A percentile compares a stretch with the other conserved stretches of the same genome.
phyloP scores from a whole-genome alignment of 805 yeast genomes.

The baker's yeast (Saccharomyces cerevisiae) region DNA sequence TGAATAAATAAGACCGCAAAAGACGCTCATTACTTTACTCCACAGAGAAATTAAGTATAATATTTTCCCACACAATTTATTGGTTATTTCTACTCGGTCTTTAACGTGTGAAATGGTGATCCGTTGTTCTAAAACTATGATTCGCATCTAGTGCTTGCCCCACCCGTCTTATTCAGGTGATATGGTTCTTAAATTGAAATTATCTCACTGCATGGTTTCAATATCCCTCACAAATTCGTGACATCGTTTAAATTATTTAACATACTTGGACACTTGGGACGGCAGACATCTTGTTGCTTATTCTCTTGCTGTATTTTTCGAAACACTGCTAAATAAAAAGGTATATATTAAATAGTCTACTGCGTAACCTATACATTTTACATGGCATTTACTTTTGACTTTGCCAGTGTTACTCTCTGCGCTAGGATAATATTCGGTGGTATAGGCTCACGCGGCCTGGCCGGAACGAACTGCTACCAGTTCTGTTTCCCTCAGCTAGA shows the following conservation, averaged over 20 bases:
- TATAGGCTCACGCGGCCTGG: background rate
- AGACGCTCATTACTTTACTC: too few species aligned
- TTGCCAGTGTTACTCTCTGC: background rate
- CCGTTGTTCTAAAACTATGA: background rate
- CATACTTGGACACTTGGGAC: slow-evolving; percentile 86
- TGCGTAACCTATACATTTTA: background rate
- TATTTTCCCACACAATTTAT: background rate
- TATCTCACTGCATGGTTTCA: background rate
- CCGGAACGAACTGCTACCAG: background rate
- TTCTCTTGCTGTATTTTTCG: slow-evolving; percentile 6
- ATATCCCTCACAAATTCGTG: background rate
- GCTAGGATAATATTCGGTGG: background rate
- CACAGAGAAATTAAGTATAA: too few species aligned
- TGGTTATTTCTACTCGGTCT: background rate
- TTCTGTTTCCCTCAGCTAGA: background rate
- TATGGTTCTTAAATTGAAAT: background rate
- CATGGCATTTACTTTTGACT: background rate
- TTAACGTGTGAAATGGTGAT: background rate
- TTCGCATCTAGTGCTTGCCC: background rate
- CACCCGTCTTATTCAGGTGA: background rate
- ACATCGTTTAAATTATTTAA: slow-evolving; percentile 16
- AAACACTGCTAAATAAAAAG: background rate
- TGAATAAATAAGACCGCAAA: background rate
- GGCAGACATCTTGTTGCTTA: slow-evolving; percentile 51
- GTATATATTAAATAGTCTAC: background rate